Evolutionary conservation across 177 flowering plant genomes (phyloP), one percentile per base, ranked within the genome.

Genomic region (Telopea speciosissima): DNA sequence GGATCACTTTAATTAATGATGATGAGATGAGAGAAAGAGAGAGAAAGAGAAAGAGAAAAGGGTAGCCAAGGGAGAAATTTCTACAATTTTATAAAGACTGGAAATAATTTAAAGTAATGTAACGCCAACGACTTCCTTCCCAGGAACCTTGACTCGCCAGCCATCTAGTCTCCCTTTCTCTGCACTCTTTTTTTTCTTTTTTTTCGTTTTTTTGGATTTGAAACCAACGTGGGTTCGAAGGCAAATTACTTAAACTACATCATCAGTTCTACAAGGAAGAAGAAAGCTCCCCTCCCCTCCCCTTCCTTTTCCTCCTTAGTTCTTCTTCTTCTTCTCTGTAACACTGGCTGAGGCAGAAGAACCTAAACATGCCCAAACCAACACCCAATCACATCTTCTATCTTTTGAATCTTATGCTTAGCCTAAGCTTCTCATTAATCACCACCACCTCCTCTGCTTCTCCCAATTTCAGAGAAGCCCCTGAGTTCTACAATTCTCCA

Each of bases 401-500:
- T n/a, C 9, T n/a, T n/a, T 44, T 70, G 65, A 24, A 59, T 63
- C 33, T 71, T 59, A 4, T 28, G 31, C 23, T 74, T 66, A 22
- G 58, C 19, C 62, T 77, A 72, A 26, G 74, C 40, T 24, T 67
- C 59, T 5, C 56, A 59, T 5, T 69, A 36, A 36, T 36, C 28
- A 1, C 31, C 31, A 0, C 31, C 31, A 14, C 69, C 31, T 7
- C 66, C 36, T 36, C 54, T 49, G 19, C 9, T 16, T 9, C 11
- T 9, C 82, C 69, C 14, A 70, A 69, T 40, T 91, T 91, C 79
- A 77, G 85, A 72, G 97, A 91, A 76, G 97, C 97, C 8, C 93
- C 97, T 0, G 83, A 91, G 61, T 91, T 91, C 85, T 91, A 91
- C 83, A 91, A 91, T 73, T 85, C 96, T 8, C 86, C 78, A 1